Evolutionary conservation across 352 stramenopile genomes (phyloP).

Genomic region (Peronospora destructor): DNA sequence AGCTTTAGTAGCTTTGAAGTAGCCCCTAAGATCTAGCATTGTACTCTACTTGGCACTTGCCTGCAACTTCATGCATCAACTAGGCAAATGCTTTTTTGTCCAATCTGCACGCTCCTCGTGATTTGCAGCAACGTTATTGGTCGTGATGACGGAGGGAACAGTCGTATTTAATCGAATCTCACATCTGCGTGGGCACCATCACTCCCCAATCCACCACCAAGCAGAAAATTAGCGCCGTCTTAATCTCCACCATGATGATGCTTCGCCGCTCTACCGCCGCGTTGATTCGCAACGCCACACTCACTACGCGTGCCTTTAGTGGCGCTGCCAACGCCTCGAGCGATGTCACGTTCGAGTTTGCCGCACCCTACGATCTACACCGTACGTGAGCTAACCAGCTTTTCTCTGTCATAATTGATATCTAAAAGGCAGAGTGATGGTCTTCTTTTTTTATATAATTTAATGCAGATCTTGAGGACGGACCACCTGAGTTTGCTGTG

Average conservation of each 20-base stretch:
- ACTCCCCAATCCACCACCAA: conserved; percentile 36
- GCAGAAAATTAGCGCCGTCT: conserved; percentile 29
- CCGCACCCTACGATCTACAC: conserved; percentile 74
- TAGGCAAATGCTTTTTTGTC: conserved; percentile 4
- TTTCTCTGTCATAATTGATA: background rate
- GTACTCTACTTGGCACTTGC: no score
- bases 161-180: conserved; percentile 20
- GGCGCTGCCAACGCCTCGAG: conserved; percentile 38
- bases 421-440: conserved; percentile 7
- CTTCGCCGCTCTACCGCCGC: conserved; percentile 50
- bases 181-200: conserved; percentile 3
- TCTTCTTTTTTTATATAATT: conserved; percentile 3
- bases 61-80: no score
- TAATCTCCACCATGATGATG: conserved; percentile 38
- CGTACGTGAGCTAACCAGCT: conserved; percentile 26
- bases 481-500: conserved; percentile 50
- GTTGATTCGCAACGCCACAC: conserved; percentile 28
- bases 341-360: conserved; percentile 69
- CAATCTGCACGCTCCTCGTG: conserved; percentile 19
- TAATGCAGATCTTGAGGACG: conserved; percentile 56
- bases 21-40: no score
- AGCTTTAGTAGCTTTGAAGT: no score
- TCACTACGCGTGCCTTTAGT: conserved; percentile 53
- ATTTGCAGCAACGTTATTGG: conserved; percentile 30
- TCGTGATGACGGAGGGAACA: background rate